Evolutionary conservation across 345 rosid genomes (phyloP).

Genomic region (Bruguiera sexangula): DNA sequence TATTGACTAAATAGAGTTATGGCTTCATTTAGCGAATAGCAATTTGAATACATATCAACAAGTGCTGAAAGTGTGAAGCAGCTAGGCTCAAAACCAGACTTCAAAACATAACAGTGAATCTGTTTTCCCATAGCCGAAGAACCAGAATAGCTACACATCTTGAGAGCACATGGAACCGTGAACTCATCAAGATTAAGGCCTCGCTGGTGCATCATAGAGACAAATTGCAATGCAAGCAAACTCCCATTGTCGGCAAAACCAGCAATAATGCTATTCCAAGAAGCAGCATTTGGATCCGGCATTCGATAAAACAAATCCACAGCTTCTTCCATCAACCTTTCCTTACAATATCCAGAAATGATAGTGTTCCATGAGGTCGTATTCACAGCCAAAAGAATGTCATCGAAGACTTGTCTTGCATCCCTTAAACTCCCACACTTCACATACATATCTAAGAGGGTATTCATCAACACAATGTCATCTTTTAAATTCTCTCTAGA

Average conservation of each 20-base stretch:
- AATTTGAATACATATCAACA: constrained; percentile 71
- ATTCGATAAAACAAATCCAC: constrained; percentile 46
- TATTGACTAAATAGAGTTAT: constrained; percentile 31
- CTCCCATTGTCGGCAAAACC: constrained; percentile 59
- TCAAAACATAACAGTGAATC: constrained; percentile 51
- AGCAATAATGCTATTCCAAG: constrained; percentile 72
- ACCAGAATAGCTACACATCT: constrained; percentile 44
- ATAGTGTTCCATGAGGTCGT: constrained; percentile 68
- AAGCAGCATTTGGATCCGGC: constrained; percentile 45
- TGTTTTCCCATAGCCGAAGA: constrained; percentile 47
- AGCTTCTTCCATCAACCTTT: constrained; percentile 58
- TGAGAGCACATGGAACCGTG: constrained; percentile 65
- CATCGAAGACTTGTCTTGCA: constrained; percentile 45
- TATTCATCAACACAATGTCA: constrained; percentile 63
- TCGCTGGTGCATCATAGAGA: constrained; percentile 53
- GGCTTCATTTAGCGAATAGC: constrained; percentile 41
- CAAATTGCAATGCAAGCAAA: constrained; percentile 42
- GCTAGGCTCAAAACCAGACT: constrained; percentile 53
- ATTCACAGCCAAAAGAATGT: constrained; percentile 33
- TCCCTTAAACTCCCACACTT: constrained; percentile 55
- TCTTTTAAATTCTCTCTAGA: constrained; percentile 30
- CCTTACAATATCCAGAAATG: constrained; percentile 60
- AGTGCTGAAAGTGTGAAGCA: constrained; percentile 53
- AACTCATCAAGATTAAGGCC: constrained; percentile 57
- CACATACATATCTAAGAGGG: constrained; percentile 70